Evolutionary conservation across 192 early-diverging fungal species (phyloP).

Genomic region (Coemansia sp.): DNA sequence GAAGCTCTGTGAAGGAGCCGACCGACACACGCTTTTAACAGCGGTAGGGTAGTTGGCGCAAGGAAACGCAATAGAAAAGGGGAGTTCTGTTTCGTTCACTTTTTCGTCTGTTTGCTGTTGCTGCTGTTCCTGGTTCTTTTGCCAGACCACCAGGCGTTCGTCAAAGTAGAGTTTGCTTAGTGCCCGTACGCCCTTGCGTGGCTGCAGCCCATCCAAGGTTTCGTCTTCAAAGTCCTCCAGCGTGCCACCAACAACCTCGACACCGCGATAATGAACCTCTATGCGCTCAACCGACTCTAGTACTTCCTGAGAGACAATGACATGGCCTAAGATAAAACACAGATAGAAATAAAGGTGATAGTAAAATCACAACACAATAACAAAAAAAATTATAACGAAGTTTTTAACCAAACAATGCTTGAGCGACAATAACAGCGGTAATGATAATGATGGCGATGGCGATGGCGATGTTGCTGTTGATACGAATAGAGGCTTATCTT

Average conservation of each 20-base stretch:
- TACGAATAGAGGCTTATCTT: too few relatives aligned
- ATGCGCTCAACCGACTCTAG: slow-evolving; percentile 16
- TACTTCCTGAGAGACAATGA: slow-evolving; percentile 16
- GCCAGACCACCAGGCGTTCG: slow-evolving; percentile 47
- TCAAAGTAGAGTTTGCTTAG: slow-evolving; percentile 50
- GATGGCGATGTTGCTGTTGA: too few relatives aligned
- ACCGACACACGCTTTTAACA: slow-evolving; percentile 23
- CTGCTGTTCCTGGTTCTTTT: neutral
- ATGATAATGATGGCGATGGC: too few relatives aligned
- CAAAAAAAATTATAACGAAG: too few relatives aligned
- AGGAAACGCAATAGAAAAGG: slow-evolving; percentile 40
- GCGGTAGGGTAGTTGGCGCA: slow-evolving; percentile 47
- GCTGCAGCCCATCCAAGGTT: slow-evolving; percentile 20
- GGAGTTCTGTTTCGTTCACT: slow-evolving; percentile 1
- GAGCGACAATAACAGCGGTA: too few relatives aligned
- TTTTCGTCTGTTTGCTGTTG: neutral
- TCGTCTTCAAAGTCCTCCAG: slow-evolving; percentile 43
- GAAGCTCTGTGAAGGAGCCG: slow-evolving; percentile 47
- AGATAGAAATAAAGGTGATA: too few relatives aligned
- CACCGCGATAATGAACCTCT: slow-evolving; percentile 45
- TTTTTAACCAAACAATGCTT: too few relatives aligned
- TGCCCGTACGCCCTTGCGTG: slow-evolving; percentile 37
- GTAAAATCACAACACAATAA: too few relatives aligned
- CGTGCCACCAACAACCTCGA: slow-evolving; percentile 46
- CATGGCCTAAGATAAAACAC: slow-evolving; percentile 26